phyloP scores from a whole-genome alignment of 805 yeast species.

The fission yeast (Schizosaccharomyces pombe) region DNA sequence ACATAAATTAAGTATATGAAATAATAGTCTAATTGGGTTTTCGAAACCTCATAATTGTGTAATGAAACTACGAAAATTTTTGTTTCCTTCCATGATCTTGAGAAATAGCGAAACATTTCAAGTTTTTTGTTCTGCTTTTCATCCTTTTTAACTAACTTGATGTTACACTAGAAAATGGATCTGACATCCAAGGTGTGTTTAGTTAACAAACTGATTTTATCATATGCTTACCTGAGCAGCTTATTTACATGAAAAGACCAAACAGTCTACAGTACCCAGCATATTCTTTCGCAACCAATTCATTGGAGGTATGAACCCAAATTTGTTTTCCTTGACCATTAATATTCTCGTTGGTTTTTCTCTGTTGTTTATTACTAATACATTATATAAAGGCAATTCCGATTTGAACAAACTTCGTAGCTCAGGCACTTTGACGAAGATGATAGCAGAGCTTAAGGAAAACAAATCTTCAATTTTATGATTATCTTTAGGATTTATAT shows the following conservation, averaged over 20 bases:
- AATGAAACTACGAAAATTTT: no score
- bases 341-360: no score
- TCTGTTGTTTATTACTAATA: no score
- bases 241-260: conserved; percentile 52
- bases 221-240: conserved; percentile 48
- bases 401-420: background rate
- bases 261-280: conserved; percentile 85
- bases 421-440: background rate
- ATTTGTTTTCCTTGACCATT: no score
- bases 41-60: no score
- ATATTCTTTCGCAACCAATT: conserved; percentile 75
- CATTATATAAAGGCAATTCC: background rate
- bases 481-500: no score
- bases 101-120: no score
- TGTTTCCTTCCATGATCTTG: no score
- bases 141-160: no score
- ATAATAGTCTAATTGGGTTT: no score
- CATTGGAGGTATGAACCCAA: conserved; percentile 78
- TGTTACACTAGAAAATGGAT: background rate
- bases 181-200: background rate
- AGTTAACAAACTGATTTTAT: background rate
- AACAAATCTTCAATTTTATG: background rate
- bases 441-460: background rate
- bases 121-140: no score
- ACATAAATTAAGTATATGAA: no score